Conservation (phyloP, 2,329 filamentous ascomycete genomes). For the Lomentospora prolificans region DNA sequence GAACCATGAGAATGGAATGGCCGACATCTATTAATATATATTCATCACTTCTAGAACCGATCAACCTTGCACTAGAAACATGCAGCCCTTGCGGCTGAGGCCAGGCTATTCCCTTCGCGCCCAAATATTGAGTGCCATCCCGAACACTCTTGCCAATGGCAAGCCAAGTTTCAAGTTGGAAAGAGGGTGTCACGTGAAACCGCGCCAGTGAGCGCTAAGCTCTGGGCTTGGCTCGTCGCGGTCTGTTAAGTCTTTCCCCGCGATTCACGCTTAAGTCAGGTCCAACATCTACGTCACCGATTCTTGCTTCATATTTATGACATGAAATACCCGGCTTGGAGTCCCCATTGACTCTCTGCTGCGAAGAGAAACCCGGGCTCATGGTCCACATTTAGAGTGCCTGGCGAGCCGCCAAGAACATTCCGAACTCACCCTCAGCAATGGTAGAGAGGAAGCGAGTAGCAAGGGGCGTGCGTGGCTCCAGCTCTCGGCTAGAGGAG, state of each 20-base stretch:
- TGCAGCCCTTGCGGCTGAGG: constrained; percentile 2
- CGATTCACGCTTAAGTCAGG: not conserved
- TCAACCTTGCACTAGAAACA: not conserved
- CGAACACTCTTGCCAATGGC: not conserved
- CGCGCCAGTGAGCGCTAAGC: not conserved
- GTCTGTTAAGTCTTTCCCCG: not conserved
- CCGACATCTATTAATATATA: not conserved
- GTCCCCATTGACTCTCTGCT: too few relatives aligned
- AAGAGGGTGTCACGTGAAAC: not conserved
- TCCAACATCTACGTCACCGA: not conserved
- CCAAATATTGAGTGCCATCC: not conserved
- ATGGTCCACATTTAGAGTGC: not conserved
- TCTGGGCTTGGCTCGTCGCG: not conserved
- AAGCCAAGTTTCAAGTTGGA: too few relatives aligned
- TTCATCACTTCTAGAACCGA: not conserved
- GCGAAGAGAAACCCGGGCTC: not conserved
- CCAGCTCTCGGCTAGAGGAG: not conserved
- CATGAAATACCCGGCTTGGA: too few relatives aligned
- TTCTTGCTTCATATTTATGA: too few relatives aligned
- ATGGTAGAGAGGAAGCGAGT: not conserved
- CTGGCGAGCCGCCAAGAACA: not conserved
- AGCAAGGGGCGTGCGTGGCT: not conserved
- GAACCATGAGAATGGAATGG: not conserved
- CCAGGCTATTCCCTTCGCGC: not conserved
- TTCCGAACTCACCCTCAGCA: not conserved